Evolutionary conservation across 345 rosid genomes (phyloP).

Genomic region (Eucalyptus fibrosa): DNA sequence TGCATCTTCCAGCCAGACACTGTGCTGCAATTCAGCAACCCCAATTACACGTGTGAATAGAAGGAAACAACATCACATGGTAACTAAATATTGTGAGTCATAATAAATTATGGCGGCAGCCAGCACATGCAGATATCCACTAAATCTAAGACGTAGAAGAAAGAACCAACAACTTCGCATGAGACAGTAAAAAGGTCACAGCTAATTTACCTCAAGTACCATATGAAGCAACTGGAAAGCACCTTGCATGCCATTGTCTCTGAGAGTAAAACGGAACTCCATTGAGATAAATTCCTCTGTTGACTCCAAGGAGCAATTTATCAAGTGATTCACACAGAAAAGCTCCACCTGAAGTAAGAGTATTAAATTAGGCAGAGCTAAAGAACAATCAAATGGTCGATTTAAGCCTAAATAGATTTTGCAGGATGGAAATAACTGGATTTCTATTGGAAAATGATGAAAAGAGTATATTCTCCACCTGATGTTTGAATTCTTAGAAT

Average conservation of each 20-base stretch:
- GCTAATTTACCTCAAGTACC: constrained; percentile 84
- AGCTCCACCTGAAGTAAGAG: constrained; percentile 70
- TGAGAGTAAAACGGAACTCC: constrained; percentile 96
- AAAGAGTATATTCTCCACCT: background rate
- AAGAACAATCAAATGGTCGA: background rate
- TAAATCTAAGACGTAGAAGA: background rate
- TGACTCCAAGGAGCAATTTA: constrained; percentile 98
- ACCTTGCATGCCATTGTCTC: constrained; percentile 97
- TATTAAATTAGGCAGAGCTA: background rate
- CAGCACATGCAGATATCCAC: background rate
- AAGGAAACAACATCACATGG: background rate
- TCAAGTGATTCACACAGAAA: constrained; percentile 94
- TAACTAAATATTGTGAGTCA: background rate
- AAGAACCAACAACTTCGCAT: background rate
- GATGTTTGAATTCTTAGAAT: background rate
- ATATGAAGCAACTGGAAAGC: constrained; percentile 98
- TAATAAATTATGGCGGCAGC: background rate
- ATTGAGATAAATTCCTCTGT: constrained; percentile 97
- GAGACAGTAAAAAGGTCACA: background rate
- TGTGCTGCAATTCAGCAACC: constrained; percentile 60
- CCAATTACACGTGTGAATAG: background rate
- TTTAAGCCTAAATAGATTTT: background rate
- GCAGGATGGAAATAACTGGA: background rate
- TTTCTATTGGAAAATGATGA: background rate
- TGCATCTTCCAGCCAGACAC: constrained; percentile 99